Percentiles rank a stretch among this genome's conserved stretches.
These are phyloP conservation scores for Ophiocordyceps sinensis DNA, from an alignment of 2,329 filamentous ascomycete species.

Conservation along the genomic window DNA sequence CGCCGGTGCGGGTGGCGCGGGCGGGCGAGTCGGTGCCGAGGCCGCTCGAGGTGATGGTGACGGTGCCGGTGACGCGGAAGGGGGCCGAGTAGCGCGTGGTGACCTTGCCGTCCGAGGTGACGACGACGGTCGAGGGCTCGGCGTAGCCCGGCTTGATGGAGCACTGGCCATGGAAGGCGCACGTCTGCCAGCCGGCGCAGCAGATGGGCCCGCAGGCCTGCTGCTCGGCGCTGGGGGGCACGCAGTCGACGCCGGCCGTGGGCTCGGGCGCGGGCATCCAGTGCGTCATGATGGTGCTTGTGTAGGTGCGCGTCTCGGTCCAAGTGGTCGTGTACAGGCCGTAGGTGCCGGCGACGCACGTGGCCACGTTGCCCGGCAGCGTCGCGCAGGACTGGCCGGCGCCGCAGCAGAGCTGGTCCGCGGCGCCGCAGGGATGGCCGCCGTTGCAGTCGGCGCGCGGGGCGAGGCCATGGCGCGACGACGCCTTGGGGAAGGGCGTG, in stretches of 20 bases:
- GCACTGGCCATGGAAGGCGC: constrained; percentile 44
- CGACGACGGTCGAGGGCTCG: constrained; percentile 24
- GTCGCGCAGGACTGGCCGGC: constrained; percentile 36
- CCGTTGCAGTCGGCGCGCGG: constrained; percentile 33
- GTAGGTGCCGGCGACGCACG: constrained; percentile 26
- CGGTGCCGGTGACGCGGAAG: constrained; percentile 39
- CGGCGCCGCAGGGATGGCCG: constrained; percentile 36
- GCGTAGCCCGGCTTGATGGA: constrained; percentile 34
- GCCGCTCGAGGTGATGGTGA: constrained; percentile 38
- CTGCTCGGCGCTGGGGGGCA: constrained; percentile 36
- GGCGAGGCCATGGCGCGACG: constrained; percentile 30
- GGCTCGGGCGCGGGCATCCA: constrained; percentile 29
- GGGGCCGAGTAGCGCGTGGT: constrained; percentile 40
- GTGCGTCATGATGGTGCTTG: constrained; percentile 40
- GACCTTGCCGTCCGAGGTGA: constrained; percentile 30
- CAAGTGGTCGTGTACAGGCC: constrained; percentile 40
- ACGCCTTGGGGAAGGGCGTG: constrained; percentile 32
- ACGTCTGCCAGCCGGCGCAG: constrained; percentile 57
- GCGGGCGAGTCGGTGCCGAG: constrained; percentile 33
- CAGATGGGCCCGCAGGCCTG: constrained; percentile 54
- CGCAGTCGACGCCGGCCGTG: constrained; percentile 31
- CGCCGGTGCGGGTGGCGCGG: constrained; percentile 27
- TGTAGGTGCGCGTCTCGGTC: constrained; percentile 45
- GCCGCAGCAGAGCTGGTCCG: constrained; percentile 41
- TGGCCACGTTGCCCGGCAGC: constrained; percentile 29